Conservation (phyloP, 768 basidiomycete species). For the Suillus cothurnatus region DNA sequence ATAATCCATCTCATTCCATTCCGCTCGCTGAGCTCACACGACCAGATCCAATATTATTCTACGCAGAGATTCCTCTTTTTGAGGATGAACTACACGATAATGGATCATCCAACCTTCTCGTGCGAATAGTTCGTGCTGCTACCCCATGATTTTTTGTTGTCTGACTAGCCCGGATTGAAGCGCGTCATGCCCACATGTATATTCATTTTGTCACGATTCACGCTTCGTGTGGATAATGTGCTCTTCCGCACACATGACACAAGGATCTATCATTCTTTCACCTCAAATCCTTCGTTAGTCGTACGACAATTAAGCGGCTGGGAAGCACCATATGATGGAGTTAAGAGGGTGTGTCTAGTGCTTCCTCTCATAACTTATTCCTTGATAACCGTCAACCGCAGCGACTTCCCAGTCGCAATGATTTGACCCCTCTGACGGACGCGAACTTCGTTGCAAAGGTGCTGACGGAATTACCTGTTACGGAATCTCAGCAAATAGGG, state of each 20-base stretch:
- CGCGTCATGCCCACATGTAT: slow-evolving; percentile 97
- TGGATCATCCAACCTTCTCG: slow-evolving; percentile 81
- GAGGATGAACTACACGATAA: slow-evolving; percentile 99
- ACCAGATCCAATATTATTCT: slow-evolving; percentile 97
- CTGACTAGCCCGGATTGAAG: slow-evolving; percentile 41
- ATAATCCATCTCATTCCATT: slow-evolving; percentile 63
- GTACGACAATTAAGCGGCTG: slow-evolving; percentile 86
- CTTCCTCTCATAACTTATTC: background rate
- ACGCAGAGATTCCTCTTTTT: slow-evolving; percentile 91
- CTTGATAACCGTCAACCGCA: slow-evolving; percentile 27
- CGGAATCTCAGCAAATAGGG: slow-evolving; percentile 58
- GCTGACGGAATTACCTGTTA: slow-evolving; percentile 61
- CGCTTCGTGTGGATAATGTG: slow-evolving; percentile 93
- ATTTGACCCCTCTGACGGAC: slow-evolving; percentile 88
- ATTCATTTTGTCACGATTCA: slow-evolving; percentile 88
- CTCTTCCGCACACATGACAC: slow-evolving; percentile 91
- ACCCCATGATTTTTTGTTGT: background rate
- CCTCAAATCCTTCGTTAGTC: slow-evolving; percentile 57
- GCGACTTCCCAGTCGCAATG: slow-evolving; percentile 72
- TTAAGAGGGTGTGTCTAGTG: slow-evolving; percentile 63
- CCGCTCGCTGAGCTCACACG: slow-evolving; percentile 84
- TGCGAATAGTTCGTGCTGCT: slow-evolving; percentile 74
- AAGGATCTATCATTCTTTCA: slow-evolving; percentile 85
- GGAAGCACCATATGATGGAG: slow-evolving; percentile 85
- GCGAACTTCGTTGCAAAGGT: slow-evolving; percentile 78